phyloP scores from a whole-genome alignment of 495 filamentous ascomycete genomes.

The Podospora australis region DNA sequence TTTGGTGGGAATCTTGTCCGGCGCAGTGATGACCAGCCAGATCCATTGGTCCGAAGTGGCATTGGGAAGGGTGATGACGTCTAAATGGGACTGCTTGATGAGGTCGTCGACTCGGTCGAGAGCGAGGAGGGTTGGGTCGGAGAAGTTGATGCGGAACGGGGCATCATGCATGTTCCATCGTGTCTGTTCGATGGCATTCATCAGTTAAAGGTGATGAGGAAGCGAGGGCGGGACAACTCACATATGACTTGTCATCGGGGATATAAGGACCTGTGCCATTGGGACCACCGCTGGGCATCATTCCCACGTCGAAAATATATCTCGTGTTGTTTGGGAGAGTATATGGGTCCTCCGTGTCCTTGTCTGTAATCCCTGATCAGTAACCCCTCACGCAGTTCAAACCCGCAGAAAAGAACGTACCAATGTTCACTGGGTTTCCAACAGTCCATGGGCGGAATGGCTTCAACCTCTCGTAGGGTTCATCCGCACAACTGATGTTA shows the following conservation, averaged over 20 bases:
- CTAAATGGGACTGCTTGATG: neutral
- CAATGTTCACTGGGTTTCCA: conserved; percentile 11
- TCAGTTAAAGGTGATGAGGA: neutral
- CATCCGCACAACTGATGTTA: conserved; percentile 11
- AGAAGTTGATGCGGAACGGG: conserved; percentile 35
- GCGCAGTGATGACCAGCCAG: conserved; percentile 14
- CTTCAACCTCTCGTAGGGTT: conserved; percentile 5
- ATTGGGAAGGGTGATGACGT: conserved; percentile 3
- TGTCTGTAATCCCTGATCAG: neutral
- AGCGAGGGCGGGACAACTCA: neutral
- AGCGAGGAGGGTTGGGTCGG: conserved; percentile 25
- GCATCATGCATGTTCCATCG: conserved; percentile 8
- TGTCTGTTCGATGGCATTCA: neutral
- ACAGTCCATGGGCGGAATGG: conserved; percentile 6
- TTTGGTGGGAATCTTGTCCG: neutral
- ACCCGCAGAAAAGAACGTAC: neutral
- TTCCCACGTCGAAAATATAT: conserved; percentile 13
- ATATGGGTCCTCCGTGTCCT: neutral
- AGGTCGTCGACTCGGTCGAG: neutral
- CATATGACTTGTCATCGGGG: neutral
- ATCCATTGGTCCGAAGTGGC: conserved; percentile 4
- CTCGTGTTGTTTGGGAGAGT: conserved; percentile 1
- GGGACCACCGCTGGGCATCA: conserved; percentile 1
- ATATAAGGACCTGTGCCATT: neutral
- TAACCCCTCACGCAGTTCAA: neutral